A percentile compares a stretch with the other conserved stretches of the same genome.
Evolutionary conservation across 805 yeast species (phyloP).

Genomic region (Candida rishiriensis): DNA sequence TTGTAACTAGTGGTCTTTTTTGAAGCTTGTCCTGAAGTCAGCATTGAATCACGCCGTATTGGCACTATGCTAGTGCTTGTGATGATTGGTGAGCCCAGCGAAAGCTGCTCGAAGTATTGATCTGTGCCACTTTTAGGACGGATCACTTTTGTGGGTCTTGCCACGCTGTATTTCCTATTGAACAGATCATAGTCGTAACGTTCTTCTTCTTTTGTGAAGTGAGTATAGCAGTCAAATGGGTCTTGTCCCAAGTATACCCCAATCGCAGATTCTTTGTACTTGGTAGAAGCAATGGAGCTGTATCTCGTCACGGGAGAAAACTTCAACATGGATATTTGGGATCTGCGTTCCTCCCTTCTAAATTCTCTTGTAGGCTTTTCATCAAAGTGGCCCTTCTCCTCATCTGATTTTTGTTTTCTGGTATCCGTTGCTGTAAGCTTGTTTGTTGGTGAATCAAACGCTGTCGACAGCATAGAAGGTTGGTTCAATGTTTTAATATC

Average conservation of each 20-base stretch:
- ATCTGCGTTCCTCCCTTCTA: neutral
- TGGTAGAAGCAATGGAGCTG: conserved; percentile 8
- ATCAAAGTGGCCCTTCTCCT: too few relatives aligned
- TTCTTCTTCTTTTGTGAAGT: conserved; percentile 4
- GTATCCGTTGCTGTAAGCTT: too few relatives aligned
- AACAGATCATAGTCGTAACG: conserved; percentile 4
- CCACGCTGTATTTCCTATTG: conserved; percentile 15
- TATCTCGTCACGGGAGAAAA: conserved; percentile 9
- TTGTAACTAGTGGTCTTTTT: too few relatives aligned
- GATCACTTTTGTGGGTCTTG: conserved; percentile 13
- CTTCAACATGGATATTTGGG: too few relatives aligned
- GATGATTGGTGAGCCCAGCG: conserved; percentile 18
- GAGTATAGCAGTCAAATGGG: conserved; percentile 1
- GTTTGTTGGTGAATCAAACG: too few relatives aligned
- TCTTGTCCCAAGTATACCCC: conserved; percentile 20
- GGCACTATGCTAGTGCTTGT: conserved; percentile 13
- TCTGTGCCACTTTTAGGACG: neutral
- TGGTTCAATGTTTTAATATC: too few relatives aligned
- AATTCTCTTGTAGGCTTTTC: neutral
- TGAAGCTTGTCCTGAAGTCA: too few relatives aligned
- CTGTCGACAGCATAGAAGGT: too few relatives aligned
- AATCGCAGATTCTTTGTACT: conserved; percentile 19
- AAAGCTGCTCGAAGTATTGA: conserved; percentile 8
- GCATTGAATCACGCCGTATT: too few relatives aligned
- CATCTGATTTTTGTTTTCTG: too few relatives aligned